Evolutionary conservation across 2,329 filamentous ascomycete species (phyloP), one percentile per base, ranked within the genome.

Genomic region (Cladobotryum mycophilum): DNA sequence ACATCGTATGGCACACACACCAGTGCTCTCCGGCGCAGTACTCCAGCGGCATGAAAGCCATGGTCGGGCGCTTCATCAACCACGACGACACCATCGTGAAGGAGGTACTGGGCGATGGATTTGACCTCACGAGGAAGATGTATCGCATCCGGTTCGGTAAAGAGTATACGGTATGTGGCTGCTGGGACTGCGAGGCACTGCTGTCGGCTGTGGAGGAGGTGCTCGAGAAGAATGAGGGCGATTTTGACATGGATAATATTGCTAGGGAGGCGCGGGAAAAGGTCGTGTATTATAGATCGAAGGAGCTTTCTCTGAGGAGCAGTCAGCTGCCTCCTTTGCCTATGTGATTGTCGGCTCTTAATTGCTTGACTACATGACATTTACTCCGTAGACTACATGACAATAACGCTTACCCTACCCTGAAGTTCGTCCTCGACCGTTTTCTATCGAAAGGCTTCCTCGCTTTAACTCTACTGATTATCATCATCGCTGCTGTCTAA

Each of bases 1-100:
- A 74, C 52, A 58, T 74, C 0, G 64, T 64, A 1, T 74, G 71
- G 72, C 69, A 73, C 44, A 74, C 72, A 0, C 70, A 74, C 46
- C 70, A 72, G 48, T 66, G 65, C 43, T 64, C 61, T 1, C 59
- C 67, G 0, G 51, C 22, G 2, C 13, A 49, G 1, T 73, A 73
- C 50, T 52, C 51, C 1, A 35, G 49, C 18, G 54, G 48, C 1
- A 57, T 57, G 41, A 56, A 57, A 37, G 40, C 47, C 0, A 12
- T 55, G 2, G 46, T 53, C 0, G 62, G 64, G 0, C 52, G 55
- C 3, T 65, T 67, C 43, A 58, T 73, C 36, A 66, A 72, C 20
- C 69, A 73, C 50, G 66, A 73, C 45, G 70, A 74, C 45, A 69
- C 53, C 2, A 62, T 73, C 17, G 62, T 43, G 0, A 54, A 60